Evolutionary conservation across 2,329 filamentous ascomycete species (phyloP), one percentile per base, ranked within the genome.

Genomic region (Massarina eburnea): DNA sequence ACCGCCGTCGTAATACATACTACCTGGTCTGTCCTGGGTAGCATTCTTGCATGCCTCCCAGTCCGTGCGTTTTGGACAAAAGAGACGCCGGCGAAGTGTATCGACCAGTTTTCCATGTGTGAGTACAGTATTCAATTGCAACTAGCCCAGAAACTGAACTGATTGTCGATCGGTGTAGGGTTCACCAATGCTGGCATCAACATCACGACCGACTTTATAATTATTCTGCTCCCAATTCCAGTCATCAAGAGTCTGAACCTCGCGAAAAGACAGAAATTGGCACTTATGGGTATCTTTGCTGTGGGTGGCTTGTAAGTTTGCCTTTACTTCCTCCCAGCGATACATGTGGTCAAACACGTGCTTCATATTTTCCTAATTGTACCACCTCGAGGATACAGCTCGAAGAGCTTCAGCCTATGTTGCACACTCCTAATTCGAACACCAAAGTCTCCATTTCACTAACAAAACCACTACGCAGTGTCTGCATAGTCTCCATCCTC

Each of bases 271-370:
- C 67, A 73, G 45, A 73, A 72, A 48, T 47, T 62, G 29, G 65
- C 66, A 8, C 52, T 74, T 3, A 57, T 61, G 6, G 59, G 57
- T 5, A 64, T 74, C 21, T 74, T 74, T 39, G 62, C 64, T 6
- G 52, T 74, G 9, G 71, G 71, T 21, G 62, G 63, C 21, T 70
- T 73, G 71, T 73, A 59, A 61, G 69, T 67, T 34, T 3, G 38
- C 35, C 33, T 14, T 35, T 3, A 39, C 35, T 33, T 14, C 35
- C n/a, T 34, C 12, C n/a, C 27, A 18, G 8, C 17, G n/a, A n/a
- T n/a, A n/a, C n/a, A n/a, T n/a, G n/a, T n/a, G n/a, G n/a, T n/a
- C n/a, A n/a, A n/a, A n/a, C n/a, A n/a, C 19, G 24, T 42, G 2
- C 9, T n/a, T 7, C 21, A 9, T 15, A 21, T 30, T 21, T 33